A percentile compares a stretch with the other conserved stretches of the same genome.
Evolutionary conservation across 192 early-diverging fungal species (phyloP).

Genomic region (Podila epigama): DNA sequence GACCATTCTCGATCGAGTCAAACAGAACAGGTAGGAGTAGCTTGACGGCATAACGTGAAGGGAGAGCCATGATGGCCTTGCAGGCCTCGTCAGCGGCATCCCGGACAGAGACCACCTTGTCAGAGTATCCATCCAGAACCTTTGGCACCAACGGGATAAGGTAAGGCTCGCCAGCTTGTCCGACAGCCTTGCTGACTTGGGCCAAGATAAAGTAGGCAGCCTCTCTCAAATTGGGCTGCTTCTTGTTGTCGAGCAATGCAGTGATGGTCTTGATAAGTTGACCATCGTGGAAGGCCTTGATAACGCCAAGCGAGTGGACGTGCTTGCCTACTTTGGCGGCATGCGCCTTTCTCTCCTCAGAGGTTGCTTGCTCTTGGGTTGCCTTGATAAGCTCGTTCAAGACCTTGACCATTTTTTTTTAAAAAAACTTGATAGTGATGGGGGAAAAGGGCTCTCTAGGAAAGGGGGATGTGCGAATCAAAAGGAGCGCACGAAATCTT

Average conservation of each 20-base stretch:
- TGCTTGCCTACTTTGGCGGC: conserved; percentile 56
- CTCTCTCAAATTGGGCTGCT: conserved; percentile 61
- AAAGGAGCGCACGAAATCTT: too few species aligned
- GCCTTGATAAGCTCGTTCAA: conserved; percentile 47
- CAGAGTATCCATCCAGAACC: conserved; percentile 62
- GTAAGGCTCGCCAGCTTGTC: conserved; percentile 67
- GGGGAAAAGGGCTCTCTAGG: neutral
- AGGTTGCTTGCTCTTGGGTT: neutral
- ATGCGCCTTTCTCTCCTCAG: conserved; percentile 9
- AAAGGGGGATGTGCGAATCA: neutral
- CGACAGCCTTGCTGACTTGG: conserved; percentile 60
- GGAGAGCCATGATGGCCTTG: conserved; percentile 32
- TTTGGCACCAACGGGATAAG: conserved; percentile 61
- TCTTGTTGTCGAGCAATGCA: conserved; percentile 69
- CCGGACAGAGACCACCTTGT: conserved; percentile 48
- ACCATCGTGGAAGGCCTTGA: conserved; percentile 60
- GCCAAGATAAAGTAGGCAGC: conserved; percentile 62
- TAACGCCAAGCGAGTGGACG: conserved; percentile 61
- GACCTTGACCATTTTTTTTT: conserved; percentile 8
- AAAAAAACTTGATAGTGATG: neutral
- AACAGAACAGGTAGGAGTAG: conserved; percentile 68
- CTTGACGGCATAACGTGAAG: conserved; percentile 47
- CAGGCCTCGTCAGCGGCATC: conserved; percentile 43
- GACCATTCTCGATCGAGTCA: conserved; percentile 70
- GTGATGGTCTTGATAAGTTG: conserved; percentile 60